A percentile compares a stretch with the other conserved stretches of the same genome.
Evolutionary conservation across 1,284 basidiomycete species (phyloP).

Genomic region (Dichomitus squalens): DNA sequence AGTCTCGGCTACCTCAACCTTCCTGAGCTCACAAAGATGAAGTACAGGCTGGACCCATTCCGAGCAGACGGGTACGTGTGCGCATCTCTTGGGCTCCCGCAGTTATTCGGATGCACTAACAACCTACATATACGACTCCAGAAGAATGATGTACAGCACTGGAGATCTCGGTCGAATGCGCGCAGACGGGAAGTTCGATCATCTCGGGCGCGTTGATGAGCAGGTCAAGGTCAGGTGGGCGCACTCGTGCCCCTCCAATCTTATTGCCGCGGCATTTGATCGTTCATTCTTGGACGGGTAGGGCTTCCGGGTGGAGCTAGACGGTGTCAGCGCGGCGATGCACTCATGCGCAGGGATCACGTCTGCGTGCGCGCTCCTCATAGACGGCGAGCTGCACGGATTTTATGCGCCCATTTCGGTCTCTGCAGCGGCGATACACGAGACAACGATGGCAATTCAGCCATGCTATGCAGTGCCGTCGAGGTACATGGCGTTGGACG

Average conservation of each 20-base stretch:
- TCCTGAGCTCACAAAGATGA: constrained; percentile 46
- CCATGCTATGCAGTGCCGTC: constrained; percentile 58
- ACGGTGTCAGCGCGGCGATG: constrained; percentile 50
- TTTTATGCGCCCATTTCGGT: constrained; percentile 44
- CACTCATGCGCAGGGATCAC: constrained; percentile 35
- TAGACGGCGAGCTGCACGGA: constrained; percentile 51
- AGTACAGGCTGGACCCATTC: constrained; percentile 50
- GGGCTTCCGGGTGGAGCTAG: constrained; percentile 59
- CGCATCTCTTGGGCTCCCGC: too few species aligned
- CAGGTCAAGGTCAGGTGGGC: constrained; percentile 51
- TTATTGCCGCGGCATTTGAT: neutral
- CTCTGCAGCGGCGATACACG: neutral
- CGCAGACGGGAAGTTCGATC: constrained; percentile 48
- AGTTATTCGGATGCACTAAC: neutral
- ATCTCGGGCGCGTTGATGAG: constrained; percentile 54
- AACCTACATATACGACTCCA: constrained; percentile 14
- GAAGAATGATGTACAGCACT: constrained; percentile 56
- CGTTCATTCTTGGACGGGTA: too few species aligned
- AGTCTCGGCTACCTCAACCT: constrained; percentile 52
- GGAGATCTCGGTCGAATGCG: constrained; percentile 56
- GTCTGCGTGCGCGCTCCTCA: constrained; percentile 45
- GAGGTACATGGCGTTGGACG: constrained; percentile 36
- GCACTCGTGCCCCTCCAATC: neutral
- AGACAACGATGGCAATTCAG: constrained; percentile 31
- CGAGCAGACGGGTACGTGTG: constrained; percentile 42